Percentiles rank a stretch among this genome's conserved stretches.
Conservation (phyloP, 2,329 filamentous ascomycete genomes). For the Amauroascus verrucosus region DNA sequence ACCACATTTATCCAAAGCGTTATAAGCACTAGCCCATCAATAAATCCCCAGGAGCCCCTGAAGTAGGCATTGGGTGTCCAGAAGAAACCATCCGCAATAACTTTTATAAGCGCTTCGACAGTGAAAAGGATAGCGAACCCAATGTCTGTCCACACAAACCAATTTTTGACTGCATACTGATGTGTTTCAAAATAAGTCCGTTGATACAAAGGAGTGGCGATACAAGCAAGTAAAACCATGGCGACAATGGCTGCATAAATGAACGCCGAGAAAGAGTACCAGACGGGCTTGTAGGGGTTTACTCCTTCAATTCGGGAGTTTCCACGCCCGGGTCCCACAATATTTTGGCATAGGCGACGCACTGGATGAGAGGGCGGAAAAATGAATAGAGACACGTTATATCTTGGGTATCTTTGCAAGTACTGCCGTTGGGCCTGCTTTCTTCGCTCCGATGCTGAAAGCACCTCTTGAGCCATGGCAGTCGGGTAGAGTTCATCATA, state of each 20-base stretch:
- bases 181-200: constrained; percentile 65
- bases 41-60: constrained; percentile 91
- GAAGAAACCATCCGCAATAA: constrained; percentile 88
- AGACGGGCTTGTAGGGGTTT: constrained; percentile 75
- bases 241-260: constrained; percentile 89
- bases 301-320: constrained; percentile 79
- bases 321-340: constrained; percentile 86
- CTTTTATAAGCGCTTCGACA: constrained; percentile 77
- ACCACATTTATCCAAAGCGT: constrained; percentile 93
- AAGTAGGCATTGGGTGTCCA: constrained; percentile 98
- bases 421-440: constrained; percentile 88
- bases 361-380: constrained; percentile 71
- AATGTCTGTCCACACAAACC: constrained; percentile 92
- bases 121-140: constrained; percentile 82
- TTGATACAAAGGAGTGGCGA: constrained; percentile 91
- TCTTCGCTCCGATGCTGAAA: constrained; percentile 68
- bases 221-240: constrained; percentile 93
- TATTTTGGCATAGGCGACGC: constrained; percentile 70
- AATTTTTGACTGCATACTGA: constrained; percentile 56
- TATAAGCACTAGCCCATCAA: constrained; percentile 80
- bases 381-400: constrained; percentile 85
- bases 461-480: constrained; percentile 81
- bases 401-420: constrained; percentile 71
- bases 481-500: constrained; percentile 75
- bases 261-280: constrained; percentile 88